These are phyloP conservation scores for Mycena citricolor DNA, from an alignment of 1,284 basidiomycete genomes.

Conservation along the genomic window DNA sequence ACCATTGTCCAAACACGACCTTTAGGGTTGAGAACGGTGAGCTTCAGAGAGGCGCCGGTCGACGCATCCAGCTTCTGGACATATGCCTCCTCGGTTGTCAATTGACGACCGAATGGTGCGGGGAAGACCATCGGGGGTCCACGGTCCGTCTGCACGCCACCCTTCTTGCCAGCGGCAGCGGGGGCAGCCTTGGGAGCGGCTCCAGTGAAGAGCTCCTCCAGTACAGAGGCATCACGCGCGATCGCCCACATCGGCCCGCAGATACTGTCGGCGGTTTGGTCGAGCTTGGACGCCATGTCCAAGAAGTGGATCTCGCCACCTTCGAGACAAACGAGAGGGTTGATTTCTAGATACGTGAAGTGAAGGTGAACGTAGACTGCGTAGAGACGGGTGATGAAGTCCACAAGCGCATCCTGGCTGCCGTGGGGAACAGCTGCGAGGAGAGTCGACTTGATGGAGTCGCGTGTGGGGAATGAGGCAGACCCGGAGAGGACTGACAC, in stretches of 20 bases:
- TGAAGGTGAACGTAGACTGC: constrained; percentile 96
- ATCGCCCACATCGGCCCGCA: constrained; percentile 99
- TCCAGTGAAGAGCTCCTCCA: constrained; percentile 42
- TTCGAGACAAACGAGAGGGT: constrained; percentile 95
- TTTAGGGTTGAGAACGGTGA: constrained; percentile 93
- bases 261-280: constrained; percentile 97
- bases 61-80: constrained; percentile 97
- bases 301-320: constrained; percentile 88
- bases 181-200: constrained; percentile 31
- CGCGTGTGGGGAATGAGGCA: constrained; percentile 78
- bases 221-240: constrained; percentile 85
- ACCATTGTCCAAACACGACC: constrained; percentile 99
- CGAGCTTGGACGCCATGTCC: constrained; percentile 99
- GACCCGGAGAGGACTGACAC: constrained; percentile 42
- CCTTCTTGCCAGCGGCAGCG: constrained; percentile 43
- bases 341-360: constrained; percentile 99
- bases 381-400: constrained; percentile 96
- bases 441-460: constrained; percentile 71
- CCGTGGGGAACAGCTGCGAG: constrained; percentile 77
- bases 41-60: constrained; percentile 96
- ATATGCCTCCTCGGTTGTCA: constrained; percentile 99
- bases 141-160: constrained; percentile 78
- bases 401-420: constrained; percentile 85
- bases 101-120: constrained; percentile 95
- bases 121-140: constrained; percentile 98